Evolutionary conservation across 2,329 filamentous ascomycete genomes (phyloP).

Genomic region (Chaetomiaceae sp.): DNA sequence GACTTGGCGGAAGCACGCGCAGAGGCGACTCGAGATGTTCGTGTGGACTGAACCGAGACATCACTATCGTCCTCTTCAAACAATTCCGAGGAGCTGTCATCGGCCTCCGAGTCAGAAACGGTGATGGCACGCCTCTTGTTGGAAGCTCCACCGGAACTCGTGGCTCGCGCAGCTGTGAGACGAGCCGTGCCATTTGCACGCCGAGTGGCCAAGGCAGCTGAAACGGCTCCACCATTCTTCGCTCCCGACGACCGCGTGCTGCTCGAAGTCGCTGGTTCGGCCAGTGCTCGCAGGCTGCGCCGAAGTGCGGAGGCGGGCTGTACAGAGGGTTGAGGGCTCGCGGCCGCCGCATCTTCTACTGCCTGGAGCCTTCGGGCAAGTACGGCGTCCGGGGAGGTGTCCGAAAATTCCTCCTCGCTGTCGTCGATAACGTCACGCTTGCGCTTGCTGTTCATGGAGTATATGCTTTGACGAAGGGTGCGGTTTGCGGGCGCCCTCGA

Average conservation of each 20-base stretch:
- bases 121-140: constrained; percentile 9
- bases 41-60: constrained; percentile 1
- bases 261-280: neutral
- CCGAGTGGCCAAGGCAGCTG: neutral
- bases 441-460: constrained; percentile 41
- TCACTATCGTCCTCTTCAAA: constrained; percentile 14
- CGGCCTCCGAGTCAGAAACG: constrained; percentile 14
- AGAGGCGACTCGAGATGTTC: neutral
- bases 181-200: neutral
- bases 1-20: neutral
- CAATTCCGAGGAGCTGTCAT: constrained; percentile 1
- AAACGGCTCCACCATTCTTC: neutral
- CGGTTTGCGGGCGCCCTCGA: constrained; percentile 36
- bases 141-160: neutral
- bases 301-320: constrained; percentile 2
- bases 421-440: constrained; percentile 44
- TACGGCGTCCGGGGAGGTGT: constrained; percentile 42
- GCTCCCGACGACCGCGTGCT: neutral
- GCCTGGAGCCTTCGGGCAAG: constrained; percentile 55
- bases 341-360: constrained; percentile 34
- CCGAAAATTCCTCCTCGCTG: constrained; percentile 38
- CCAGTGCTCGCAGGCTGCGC: constrained; percentile 12
- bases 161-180: neutral
- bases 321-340: neutral
- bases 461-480: constrained; percentile 46